Evolutionary conservation across 2,329 filamentous ascomycete species (phyloP).

Genomic region (Colletotrichum agaves): DNA sequence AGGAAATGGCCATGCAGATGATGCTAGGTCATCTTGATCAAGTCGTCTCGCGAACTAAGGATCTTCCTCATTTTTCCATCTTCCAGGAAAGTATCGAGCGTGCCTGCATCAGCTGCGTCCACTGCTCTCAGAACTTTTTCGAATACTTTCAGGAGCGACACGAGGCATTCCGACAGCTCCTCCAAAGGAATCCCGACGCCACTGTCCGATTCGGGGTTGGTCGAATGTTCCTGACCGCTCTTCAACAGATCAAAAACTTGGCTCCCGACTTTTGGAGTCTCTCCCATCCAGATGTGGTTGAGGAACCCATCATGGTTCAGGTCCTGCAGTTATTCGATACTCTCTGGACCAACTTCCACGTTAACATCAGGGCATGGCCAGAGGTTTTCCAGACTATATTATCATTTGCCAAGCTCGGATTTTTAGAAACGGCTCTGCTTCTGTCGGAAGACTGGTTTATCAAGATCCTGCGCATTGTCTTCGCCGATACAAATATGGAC

Average conservation of each 20-base stretch:
- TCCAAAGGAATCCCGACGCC: constrained; percentile 69
- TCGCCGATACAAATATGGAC: constrained; percentile 65
- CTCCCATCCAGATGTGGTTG: constrained; percentile 42
- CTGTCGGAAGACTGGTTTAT: constrained; percentile 70
- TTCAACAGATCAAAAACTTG: constrained; percentile 62
- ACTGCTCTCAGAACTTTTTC: constrained; percentile 69
- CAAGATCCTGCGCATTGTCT: constrained; percentile 68
- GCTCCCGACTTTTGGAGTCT: constrained; percentile 60
- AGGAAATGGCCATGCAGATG: constrained; percentile 63
- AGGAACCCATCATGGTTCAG: constrained; percentile 24
- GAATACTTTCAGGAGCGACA: constrained; percentile 68
- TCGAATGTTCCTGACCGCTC: constrained; percentile 61
- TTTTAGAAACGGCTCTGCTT: constrained; percentile 66
- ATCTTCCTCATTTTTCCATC: constrained; percentile 69
- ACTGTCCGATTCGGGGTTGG: constrained; percentile 65
- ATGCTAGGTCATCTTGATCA: constrained; percentile 78
- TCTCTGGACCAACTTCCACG: constrained; percentile 72
- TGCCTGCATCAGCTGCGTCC: constrained; percentile 60
- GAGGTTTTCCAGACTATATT: constrained; percentile 79
- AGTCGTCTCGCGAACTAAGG: constrained; percentile 77
- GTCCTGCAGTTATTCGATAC: constrained; percentile 55
- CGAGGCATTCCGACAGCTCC: constrained; percentile 70
- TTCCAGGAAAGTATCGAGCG: constrained; percentile 62
- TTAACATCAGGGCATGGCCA: constrained; percentile 74
- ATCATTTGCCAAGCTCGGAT: constrained; percentile 72